phyloP scores from a whole-genome alignment of 2,329 filamentous ascomycete genomes.

The Neofusicoccum sp. region DNA sequence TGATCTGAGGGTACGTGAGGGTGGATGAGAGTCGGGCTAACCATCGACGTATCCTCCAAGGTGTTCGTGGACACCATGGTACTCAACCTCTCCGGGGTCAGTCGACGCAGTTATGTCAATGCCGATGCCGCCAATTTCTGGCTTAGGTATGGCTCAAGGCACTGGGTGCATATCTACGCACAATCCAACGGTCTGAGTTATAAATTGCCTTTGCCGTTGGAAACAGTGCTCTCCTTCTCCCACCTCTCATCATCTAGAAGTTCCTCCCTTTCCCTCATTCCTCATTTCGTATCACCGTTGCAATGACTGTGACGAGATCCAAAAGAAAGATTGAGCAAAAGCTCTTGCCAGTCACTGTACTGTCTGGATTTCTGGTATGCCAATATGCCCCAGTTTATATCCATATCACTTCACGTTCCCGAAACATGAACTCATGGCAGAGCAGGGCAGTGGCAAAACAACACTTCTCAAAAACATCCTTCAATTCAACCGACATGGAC shows the following conservation, averaged over 20 bases:
- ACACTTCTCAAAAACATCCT: constrained; percentile 69
- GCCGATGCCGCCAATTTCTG: background rate
- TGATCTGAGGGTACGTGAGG: background rate
- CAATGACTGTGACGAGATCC: background rate
- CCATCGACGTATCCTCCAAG: background rate
- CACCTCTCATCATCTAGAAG: background rate
- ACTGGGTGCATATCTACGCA: background rate
- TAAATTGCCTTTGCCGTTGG: background rate
- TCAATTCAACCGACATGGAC: constrained; percentile 60
- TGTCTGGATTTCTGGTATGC: constrained; percentile 59
- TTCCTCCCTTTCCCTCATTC: background rate
- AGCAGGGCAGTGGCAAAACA: constrained; percentile 67
- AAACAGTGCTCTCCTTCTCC: background rate
- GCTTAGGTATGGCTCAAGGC: background rate
- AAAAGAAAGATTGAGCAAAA: constrained; percentile 23
- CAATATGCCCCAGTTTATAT: background rate
- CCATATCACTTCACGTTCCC: background rate
- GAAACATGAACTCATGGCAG: background rate
- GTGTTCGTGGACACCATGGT: constrained; percentile 9
- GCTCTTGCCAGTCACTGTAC: constrained; percentile 57
- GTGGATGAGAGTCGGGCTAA: background rate
- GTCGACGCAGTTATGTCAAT: background rate
- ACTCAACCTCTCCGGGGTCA: background rate
- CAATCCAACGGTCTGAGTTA: background rate
- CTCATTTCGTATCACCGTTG: background rate